Evolutionary conservation across 1,284 basidiomycete species (phyloP).

Genomic region (Cutaneotrichosporon sp.): DNA sequence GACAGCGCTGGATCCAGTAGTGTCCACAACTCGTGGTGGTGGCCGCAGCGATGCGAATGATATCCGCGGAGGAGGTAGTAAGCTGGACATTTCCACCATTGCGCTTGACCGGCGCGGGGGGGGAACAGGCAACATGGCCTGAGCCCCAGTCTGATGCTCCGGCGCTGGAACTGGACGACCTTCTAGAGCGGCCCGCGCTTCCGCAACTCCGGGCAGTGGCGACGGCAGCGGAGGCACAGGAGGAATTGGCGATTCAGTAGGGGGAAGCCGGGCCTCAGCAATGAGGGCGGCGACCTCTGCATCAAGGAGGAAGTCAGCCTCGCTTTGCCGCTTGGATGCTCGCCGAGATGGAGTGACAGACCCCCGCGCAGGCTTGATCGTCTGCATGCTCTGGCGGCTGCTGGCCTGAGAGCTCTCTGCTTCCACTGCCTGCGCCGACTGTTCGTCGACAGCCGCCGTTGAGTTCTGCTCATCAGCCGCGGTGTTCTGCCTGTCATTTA

Average conservation of each 20-base stretch:
- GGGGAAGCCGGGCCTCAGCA: not conserved
- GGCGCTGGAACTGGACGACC: not conserved
- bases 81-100: not conserved
- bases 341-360: no score
- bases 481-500: no score
- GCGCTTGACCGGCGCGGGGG: not conserved
- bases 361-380: not conserved
- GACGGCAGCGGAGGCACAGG: not conserved
- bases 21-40: not conserved
- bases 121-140: not conserved
- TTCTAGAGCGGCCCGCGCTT: not conserved
- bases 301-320: conserved; percentile 3
- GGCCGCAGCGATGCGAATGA: not conserved
- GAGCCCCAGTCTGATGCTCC: no score
- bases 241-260: no score
- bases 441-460: no score
- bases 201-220: not conserved
- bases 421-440: no score
- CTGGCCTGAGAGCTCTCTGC: not conserved
- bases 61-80: not conserved
- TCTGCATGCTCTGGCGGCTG: not conserved
- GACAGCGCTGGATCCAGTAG: not conserved
- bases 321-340: no score
- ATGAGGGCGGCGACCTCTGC: conserved; percentile 3
- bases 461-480: no score